Evolutionary conservation across 179 eudicot species (phyloP), one percentile per base, ranked within the genome.

Genomic region (Patellifolia procumbens): DNA sequence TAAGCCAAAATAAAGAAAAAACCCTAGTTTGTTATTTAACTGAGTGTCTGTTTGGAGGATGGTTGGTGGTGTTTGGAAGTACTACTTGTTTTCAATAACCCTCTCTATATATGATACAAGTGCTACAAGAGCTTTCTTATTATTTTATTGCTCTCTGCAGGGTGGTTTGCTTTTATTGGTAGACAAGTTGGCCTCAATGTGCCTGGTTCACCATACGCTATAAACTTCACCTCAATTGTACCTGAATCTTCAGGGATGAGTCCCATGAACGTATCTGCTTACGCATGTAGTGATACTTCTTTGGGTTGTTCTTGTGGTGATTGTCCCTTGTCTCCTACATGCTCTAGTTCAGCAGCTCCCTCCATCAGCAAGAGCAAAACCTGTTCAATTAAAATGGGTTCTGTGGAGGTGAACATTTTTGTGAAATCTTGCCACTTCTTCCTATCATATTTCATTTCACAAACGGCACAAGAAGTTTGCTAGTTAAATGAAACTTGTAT

Each of bases 241-340:
- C 90, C 93, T 32, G 87, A 82, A 72, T 82, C 91, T 76, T 89
- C 91, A 55, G 99, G 94, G 70, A 90, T 93, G 96, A 85, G 31
- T 26, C 97, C 96, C 78, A 93, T 94, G 99, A 96, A 96, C 78
- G 88, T 85, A 68, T 87, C 99, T 76, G 83, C 91, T 75, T 96
- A 91, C 83, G 88, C 99, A 61, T 96, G 99, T 73, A 81, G 94
- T 78, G 99, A 96, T 75, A 88, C 93, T 74, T 91, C 94, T 15
- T 86, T 96, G 66, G 97, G 99, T 69, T 96, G 99, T 84, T 96
- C 98, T 60, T 96, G 99, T 86, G 99, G 99, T 73, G 99, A 96
- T 84, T 96, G 99, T 70, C 89, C 96, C 76, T 81, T 91, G 22
- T 84, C 99, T 74, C 66, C 88, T 75, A 85, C 86, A 52, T 96